phyloP scores from a whole-genome alignment of 345 rosid genomes.

The Brassica juncea region DNA sequence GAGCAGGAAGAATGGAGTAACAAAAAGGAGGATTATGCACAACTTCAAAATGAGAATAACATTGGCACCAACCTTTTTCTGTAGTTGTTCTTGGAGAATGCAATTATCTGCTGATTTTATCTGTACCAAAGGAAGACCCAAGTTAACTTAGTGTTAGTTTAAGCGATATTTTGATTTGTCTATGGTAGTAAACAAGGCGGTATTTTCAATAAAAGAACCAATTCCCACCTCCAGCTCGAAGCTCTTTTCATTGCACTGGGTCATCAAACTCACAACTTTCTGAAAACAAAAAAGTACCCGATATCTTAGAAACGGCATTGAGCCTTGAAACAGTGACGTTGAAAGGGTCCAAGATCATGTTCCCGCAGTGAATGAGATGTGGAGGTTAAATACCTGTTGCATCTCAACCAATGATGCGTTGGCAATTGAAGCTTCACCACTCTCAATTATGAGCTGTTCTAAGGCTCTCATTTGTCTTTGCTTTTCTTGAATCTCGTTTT shows the following conservation, averaged over 20 bases:
- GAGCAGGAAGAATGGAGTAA: conserved; percentile 14
- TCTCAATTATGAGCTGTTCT: conserved; percentile 86
- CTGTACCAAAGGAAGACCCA: conserved; percentile 52
- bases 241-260: conserved; percentile 88
- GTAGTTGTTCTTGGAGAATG: conserved; percentile 95
- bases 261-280: conserved; percentile 90
- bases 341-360: conserved; percentile 26
- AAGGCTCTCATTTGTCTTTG: conserved; percentile 80
- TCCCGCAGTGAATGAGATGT: conserved; percentile 2
- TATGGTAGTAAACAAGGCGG: conserved; percentile 13
- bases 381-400: conserved; percentile 74
- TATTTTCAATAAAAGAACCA: not conserved
- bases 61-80: conserved; percentile 63
- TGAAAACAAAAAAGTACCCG: conserved; percentile 45
- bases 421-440: conserved; percentile 90
- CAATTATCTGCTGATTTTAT: conserved; percentile 96
- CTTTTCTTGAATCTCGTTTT: conserved; percentile 87
- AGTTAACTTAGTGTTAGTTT: not conserved
- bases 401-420: conserved; percentile 88
- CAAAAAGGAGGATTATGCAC: not conserved
- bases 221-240: conserved; percentile 89
- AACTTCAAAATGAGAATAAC: not conserved
- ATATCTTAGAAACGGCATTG: conserved; percentile 10
- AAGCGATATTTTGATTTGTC: conserved; percentile 3
- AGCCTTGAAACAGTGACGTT: conserved; percentile 18